These are phyloP conservation scores for Cryomyces antarcticus DNA, from an alignment of 495 filamentous ascomycete species.

Conservation along the genomic window DNA sequence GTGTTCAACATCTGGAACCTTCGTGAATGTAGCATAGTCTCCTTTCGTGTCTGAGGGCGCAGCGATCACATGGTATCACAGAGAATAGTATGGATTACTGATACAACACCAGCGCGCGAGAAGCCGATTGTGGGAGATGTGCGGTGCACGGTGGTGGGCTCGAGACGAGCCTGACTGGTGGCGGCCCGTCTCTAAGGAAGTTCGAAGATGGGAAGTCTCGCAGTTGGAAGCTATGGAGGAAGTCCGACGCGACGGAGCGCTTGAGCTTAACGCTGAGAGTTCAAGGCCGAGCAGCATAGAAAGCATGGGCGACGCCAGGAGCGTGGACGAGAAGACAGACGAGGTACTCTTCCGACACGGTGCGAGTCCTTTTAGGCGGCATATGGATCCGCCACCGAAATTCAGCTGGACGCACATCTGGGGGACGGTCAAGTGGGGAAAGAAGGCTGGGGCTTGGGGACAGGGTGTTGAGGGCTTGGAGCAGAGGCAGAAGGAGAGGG, in stretches of 20 bases:
- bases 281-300: background rate
- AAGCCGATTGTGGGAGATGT: constrained; percentile 52
- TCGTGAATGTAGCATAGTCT: no score
- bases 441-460: constrained; percentile 31
- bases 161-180: constrained; percentile 35
- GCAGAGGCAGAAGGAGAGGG: constrained; percentile 12
- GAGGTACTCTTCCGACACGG: constrained; percentile 16
- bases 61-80: no score
- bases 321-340: constrained; percentile 2
- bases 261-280: constrained; percentile 1
- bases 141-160: constrained; percentile 40
- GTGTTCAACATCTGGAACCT: no score
- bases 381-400: constrained; percentile 23
- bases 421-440: constrained; percentile 32
- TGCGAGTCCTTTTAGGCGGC: constrained; percentile 26
- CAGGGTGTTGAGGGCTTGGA: constrained; percentile 25
- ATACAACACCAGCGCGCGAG: no score
- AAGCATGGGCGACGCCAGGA: constrained; percentile 8
- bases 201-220: constrained; percentile 35
- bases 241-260: no score
- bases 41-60: no score
- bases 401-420: constrained; percentile 30
- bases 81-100: no score
- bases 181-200: constrained; percentile 37
- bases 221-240: no score